Base-by-base conservation (phyloP, 306 rosid genomes). In the Cicer yamashitae region DNA sequence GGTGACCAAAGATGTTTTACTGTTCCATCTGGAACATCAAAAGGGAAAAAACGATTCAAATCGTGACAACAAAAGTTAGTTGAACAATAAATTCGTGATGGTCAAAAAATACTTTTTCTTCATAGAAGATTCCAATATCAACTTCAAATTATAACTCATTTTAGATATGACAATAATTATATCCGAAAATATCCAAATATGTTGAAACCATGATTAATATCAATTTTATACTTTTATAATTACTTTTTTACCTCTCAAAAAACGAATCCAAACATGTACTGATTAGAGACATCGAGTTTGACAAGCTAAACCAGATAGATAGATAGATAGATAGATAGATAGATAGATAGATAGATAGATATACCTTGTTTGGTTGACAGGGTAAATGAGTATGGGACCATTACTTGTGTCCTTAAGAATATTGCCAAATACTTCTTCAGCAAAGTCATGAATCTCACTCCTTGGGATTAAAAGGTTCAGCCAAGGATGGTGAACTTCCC, bases 401-500 rank as follows among this genome's bases (percentile, higher is more conserved):
- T 88, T 96, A 73, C 84, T 89, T 43, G 87, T 77, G 78, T 89
- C 85, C 69, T 52, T 75, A 25, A 92, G 93, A 73, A 90, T 90
- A 54, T 90, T 88, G 74, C 96, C 93, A 71, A 96, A 92, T 37
- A 92, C 96, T 66, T 70, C 82, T 75, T 84, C 59, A 70, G 88
- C 86, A 67, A 92, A 92, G 52, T 70, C 79, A 50, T 82, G 87
- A 77, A 92, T 89, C 79, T 83, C 85, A 84, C 88, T 88, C 53
- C 80, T 89, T 12, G 96, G 98, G 60, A 96, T 67, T 7, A 96
- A 79, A 56, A 96, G 86, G 84, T 96, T 96, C 77, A 96, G 77
- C 99, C 99, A 96, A 17, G 99, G 99, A 68, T 92, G 99, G 56
- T 96, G 98, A 84, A 96, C 85, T 52, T 96, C 97, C 98, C 93